Base-by-base conservation (phyloP, 2,329 filamentous ascomycete species). In the Coniochaeta hoffmannii region DNA sequence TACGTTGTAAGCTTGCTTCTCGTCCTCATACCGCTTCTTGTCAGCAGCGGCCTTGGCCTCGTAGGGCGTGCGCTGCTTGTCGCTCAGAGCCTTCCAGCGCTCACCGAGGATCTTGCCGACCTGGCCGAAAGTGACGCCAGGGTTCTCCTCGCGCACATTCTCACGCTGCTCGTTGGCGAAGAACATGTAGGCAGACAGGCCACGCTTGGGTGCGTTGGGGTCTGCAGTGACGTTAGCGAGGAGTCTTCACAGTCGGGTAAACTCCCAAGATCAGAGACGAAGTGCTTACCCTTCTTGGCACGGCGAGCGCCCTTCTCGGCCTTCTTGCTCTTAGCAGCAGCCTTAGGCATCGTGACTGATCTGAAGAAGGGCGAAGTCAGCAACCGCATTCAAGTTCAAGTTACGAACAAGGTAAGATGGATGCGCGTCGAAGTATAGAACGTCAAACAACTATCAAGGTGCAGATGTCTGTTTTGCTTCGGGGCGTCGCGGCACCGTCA, bases 131-230 rank as follows among this genome's bases (percentile, higher is more conserved):
- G 88, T 88, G 78, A 97, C 96, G 67, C 92, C 93, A 36, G 93
- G 93, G 83, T 97, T 97, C 76, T 97, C 93, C 73, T 96, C 91
- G 67, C 94, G 90, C 66, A 99, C 94, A 74, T 94, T 96, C 72
- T 97, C 93, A 66, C 94, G 92, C 79, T 97, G 90, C 78, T 97
- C 94, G 71, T 97, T 97, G 85, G 94, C 94, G 74, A 97, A 99
- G 88, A 97, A 97, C 94, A 99, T 99, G 86, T 99, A 99, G 62
- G 94, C 94, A 54, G 94, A 97, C 53, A 99, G 90, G 80, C 93
- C 94, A 76, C 94, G 91, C 91, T 97, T 99, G 73, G 94, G 94
- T 59, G 92, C 93, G 77, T 97, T 97, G 76, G 91, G 91, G 76
- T 97, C 92, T 96, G 67, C 9, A 44, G 17, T 14, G 12, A 28